Evolutionary conservation across 2,329 filamentous ascomycete genomes (phyloP), one percentile per base, ranked within the genome.

Genomic region (Arthroderma sp.): DNA sequence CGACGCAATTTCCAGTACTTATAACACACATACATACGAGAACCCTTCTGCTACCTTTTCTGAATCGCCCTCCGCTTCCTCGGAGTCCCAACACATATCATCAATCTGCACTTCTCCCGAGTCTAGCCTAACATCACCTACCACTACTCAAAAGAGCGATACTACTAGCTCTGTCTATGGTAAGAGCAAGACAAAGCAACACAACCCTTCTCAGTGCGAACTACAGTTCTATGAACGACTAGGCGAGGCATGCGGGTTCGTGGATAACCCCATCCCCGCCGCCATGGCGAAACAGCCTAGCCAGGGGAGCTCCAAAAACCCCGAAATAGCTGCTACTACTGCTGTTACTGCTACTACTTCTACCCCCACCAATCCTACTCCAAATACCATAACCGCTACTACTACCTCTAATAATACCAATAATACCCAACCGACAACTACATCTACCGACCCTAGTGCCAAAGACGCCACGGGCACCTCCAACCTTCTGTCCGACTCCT

Each of bases 61-160:
- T 4, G 71, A 74, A 38, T 78, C 76, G 17, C 76, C 76, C 1
- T 73, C 71, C 8, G 74, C 75, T n/a, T 77, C 73, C 5, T 74
- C 74, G 9, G 74, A 77, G 56, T 77, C 75, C 5, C 73, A 77
- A 54, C 71, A 72, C 28, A 62, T 71, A 23, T 77, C 76, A n/a
- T 77, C 76, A 5, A 75, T 67, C 57, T 75, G 74, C n/a, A 78
- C 76, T 23, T 77, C 76, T 3, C 76, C 76, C 15, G 76, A 77
- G 59, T 74, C 76, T 19, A 70, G 67, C 55, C 59, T 69, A 19
- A 71, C 71, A 61, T 76, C 74, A 21, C 54, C 54, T 41, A 43
- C 74, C 74, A 6, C 66, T 67, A 13, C 68, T 66, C 25, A 61
- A 61, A 28, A 76, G 75, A 61, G 55, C 65, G 35, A 54, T 39